phyloP scores from a whole-genome alignment of 2,329 filamentous ascomycete species.

The Trichocomaceae sp. region DNA sequence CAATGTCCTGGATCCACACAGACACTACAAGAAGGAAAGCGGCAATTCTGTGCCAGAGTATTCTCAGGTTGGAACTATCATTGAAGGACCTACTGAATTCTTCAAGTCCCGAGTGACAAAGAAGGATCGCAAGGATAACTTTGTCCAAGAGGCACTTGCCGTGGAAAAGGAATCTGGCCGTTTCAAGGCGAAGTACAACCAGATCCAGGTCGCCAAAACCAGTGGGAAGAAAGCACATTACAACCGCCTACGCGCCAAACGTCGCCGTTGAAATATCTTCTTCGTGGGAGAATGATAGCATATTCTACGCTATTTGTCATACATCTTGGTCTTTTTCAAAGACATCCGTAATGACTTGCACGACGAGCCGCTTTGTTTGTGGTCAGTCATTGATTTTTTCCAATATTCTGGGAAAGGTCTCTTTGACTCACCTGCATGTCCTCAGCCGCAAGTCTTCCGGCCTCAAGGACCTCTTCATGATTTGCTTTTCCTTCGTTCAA shows the following conservation, averaged over 20 bases:
- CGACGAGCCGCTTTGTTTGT: constrained; percentile 29
- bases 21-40: constrained; percentile 82
- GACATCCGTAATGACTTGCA: constrained; percentile 26
- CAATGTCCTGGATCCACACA: constrained; percentile 78
- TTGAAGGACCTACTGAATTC: constrained; percentile 84
- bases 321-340: constrained; percentile 18
- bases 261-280: constrained; percentile 25
- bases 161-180: constrained; percentile 59
- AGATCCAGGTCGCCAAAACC: constrained; percentile 73
- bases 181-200: constrained; percentile 80
- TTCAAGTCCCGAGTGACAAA: constrained; percentile 73
- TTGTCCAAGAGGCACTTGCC: constrained; percentile 76
- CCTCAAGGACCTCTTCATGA: constrained; percentile 60
- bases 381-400: constrained; percentile 16
- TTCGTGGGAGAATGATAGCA: background rate
- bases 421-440: constrained; percentile 52
- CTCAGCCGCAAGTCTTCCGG: constrained; percentile 52
- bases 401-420: background rate
- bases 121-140: constrained; percentile 78
- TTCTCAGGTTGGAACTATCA: constrained; percentile 80
- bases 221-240: constrained; percentile 89
- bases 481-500: constrained; percentile 55
- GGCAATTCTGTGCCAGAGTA: constrained; percentile 70
- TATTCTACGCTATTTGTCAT: background rate
- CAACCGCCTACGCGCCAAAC: constrained; percentile 64